Evolutionary conservation across 2,329 filamentous ascomycete species (phyloP).

Genomic region (Cadophora gregata): DNA sequence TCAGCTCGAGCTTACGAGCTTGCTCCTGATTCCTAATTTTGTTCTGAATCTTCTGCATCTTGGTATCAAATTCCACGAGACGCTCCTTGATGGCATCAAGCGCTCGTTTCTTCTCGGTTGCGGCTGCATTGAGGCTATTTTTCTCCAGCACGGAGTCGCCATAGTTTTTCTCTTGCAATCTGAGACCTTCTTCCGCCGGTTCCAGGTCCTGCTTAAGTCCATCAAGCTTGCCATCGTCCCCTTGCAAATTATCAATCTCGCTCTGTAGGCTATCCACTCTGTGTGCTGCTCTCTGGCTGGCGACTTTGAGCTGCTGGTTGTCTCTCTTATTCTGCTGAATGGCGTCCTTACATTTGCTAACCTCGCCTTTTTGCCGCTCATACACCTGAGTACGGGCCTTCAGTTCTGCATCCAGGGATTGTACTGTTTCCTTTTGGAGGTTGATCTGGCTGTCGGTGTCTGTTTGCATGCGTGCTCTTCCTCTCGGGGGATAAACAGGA

Average conservation of each 20-base stretch:
- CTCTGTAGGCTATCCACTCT: constrained; percentile 58
- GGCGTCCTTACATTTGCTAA: constrained; percentile 55
- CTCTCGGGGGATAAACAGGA: constrained; percentile 49
- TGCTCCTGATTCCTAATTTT: constrained; percentile 57
- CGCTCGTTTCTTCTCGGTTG: constrained; percentile 44
- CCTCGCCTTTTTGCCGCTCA: constrained; percentile 50
- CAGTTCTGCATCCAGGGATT: constrained; percentile 62
- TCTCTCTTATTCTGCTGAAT: constrained; percentile 56
- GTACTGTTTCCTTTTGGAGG: constrained; percentile 55
- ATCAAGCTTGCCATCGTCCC: constrained; percentile 70
- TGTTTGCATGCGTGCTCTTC: constrained; percentile 75
- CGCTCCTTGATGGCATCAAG: constrained; percentile 48
- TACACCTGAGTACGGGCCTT: constrained; percentile 49
- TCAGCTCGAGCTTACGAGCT: constrained; percentile 58
- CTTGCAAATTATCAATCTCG: constrained; percentile 69
- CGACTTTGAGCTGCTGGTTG: constrained; percentile 55
- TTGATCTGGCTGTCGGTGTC: constrained; percentile 72
- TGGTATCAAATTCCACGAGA: constrained; percentile 47
- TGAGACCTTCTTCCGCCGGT: constrained; percentile 52
- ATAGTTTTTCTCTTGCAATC: constrained; percentile 60
- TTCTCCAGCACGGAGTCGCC: constrained; percentile 58
- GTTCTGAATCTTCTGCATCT: constrained; percentile 60
- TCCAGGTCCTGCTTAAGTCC: constrained; percentile 62
- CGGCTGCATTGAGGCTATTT: constrained; percentile 52
- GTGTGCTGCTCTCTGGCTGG: constrained; percentile 65